phyloP scores from a whole-genome alignment of 1,284 basidiomycete genomes.

The Cutaneotrichosporon mucoides region DNA sequence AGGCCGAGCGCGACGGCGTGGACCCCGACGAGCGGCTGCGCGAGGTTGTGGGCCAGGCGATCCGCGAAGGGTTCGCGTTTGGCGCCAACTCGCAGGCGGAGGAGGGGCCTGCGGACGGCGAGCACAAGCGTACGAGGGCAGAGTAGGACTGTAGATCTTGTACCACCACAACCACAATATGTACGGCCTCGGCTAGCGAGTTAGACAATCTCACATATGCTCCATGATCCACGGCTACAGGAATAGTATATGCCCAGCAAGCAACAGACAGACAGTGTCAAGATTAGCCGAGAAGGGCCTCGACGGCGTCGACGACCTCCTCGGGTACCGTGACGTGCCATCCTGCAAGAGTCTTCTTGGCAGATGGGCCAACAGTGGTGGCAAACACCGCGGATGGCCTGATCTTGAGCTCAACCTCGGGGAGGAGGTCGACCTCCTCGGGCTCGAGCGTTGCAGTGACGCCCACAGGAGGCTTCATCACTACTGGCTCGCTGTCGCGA shows the following conservation, averaged over 20 bases:
- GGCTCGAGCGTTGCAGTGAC: conserved; percentile 56
- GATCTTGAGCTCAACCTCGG: conserved; percentile 63
- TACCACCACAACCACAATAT: too few species aligned
- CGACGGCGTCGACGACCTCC: conserved; percentile 47
- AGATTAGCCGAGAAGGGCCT: conserved; percentile 27
- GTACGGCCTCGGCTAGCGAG: too few species aligned
- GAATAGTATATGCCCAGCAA: too few species aligned
- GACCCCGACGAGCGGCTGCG: conserved; percentile 43
- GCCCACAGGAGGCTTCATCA: conserved; percentile 68
- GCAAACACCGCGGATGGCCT: conserved; percentile 71
- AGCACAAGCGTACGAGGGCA: conserved; percentile 5
- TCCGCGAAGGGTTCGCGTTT: conserved; percentile 36
- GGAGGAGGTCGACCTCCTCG: conserved; percentile 46
- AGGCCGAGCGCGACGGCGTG: conserved; percentile 39
- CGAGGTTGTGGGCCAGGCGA: conserved; percentile 40
- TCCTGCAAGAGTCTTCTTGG: conserved; percentile 77
- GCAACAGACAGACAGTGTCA: background rate
- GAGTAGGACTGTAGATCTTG: conserved; percentile 3
- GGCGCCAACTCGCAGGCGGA: conserved; percentile 12
- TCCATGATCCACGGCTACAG: too few species aligned
- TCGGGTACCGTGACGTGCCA: conserved; percentile 73
- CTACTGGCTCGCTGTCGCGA: conserved; percentile 51
- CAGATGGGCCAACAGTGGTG: conserved; percentile 77
- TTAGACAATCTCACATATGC: too few species aligned
- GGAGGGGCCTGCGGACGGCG: background rate